Evolutionary conservation across 2,329 filamentous ascomycete genomes (phyloP).

Genomic region (Trichoderma gracile): DNA sequence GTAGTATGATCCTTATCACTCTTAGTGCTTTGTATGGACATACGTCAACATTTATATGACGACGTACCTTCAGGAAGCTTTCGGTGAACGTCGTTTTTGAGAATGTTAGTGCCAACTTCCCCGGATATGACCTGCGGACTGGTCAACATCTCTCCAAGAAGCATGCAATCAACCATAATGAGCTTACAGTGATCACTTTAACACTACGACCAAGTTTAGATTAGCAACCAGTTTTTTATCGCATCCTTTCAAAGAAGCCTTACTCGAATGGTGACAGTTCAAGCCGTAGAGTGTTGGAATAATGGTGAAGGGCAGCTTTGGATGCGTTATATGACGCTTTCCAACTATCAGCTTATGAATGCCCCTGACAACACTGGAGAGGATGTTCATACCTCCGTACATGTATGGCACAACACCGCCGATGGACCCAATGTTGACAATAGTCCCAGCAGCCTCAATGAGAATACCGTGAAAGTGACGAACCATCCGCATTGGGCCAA

Average conservation of each 20-base stretch:
- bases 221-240: neutral
- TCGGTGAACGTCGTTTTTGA: constrained; percentile 21
- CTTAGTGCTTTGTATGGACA: neutral
- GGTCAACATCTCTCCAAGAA: neutral
- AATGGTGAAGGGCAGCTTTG: constrained; percentile 32
- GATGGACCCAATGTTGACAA: constrained; percentile 34
- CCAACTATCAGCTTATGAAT: neutral
- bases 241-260: neutral
- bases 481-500: constrained; percentile 36
- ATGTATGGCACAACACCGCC: constrained; percentile 30
- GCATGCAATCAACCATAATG: no score
- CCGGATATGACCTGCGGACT: constrained; percentile 25
- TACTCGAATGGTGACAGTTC: constrained; percentile 33
- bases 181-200: constrained; percentile 9
- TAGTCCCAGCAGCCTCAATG: constrained; percentile 30
- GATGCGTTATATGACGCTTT: constrained; percentile 30
- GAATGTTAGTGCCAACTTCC: constrained; percentile 23
- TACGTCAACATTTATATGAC: no score
- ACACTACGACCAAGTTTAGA: neutral
- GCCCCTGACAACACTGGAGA: neutral
- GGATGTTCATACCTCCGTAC: constrained; percentile 24
- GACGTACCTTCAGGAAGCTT: neutral
- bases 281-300: constrained; percentile 29
- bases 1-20: neutral
- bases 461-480: constrained; percentile 30